These are phyloP conservation scores for Fusarium burgessii DNA, from an alignment of 2,329 filamentous ascomycete species.

Conservation along the genomic window DNA sequence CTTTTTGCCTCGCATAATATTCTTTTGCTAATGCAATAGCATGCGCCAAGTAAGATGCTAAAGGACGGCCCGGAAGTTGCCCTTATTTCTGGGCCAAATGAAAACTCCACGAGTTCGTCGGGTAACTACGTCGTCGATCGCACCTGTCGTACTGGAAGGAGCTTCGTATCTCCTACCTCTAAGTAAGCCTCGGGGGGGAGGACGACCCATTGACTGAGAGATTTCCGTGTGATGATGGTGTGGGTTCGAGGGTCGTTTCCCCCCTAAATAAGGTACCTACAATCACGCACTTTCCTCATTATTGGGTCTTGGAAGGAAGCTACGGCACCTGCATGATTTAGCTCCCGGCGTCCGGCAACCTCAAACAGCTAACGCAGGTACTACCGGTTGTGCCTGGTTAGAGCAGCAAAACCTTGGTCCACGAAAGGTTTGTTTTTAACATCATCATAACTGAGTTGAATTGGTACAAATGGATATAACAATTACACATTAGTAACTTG, in stretches of 20 bases:
- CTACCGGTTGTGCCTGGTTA: slow-evolving; percentile 10
- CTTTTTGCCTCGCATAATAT: background rate
- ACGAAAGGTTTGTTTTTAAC: slow-evolving; percentile 26
- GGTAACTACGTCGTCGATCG: slow-evolving; percentile 36
- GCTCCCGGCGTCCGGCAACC: slow-evolving; percentile 24
- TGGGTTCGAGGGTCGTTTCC: too few relatives aligned
- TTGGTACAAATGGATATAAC: background rate
- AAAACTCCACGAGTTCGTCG: slow-evolving; percentile 39
- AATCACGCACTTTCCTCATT: slow-evolving; percentile 2
- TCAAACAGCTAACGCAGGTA: slow-evolving; percentile 37
- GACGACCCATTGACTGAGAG: too few relatives aligned
- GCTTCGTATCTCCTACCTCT: background rate
- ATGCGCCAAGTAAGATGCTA: slow-evolving; percentile 6
- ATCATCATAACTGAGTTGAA: slow-evolving; percentile 7
- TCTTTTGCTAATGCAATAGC: slow-evolving; percentile 24
- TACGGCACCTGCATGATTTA: slow-evolving; percentile 22
- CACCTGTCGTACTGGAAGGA: slow-evolving; percentile 2
- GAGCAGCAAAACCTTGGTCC: slow-evolving; percentile 9
- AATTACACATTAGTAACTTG: background rate
- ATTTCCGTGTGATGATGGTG: too few relatives aligned
- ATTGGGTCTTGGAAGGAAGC: slow-evolving; percentile 8
- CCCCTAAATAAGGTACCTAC: too few relatives aligned
- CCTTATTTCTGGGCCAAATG: background rate
- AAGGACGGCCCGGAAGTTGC: slow-evolving; percentile 7
- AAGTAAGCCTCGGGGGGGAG: too few relatives aligned